Percentiles rank a stretch among this genome's conserved stretches.
Evolutionary conservation across 208 protist genomes (phyloP).

Genomic region (Trichomonas gallinae): DNA sequence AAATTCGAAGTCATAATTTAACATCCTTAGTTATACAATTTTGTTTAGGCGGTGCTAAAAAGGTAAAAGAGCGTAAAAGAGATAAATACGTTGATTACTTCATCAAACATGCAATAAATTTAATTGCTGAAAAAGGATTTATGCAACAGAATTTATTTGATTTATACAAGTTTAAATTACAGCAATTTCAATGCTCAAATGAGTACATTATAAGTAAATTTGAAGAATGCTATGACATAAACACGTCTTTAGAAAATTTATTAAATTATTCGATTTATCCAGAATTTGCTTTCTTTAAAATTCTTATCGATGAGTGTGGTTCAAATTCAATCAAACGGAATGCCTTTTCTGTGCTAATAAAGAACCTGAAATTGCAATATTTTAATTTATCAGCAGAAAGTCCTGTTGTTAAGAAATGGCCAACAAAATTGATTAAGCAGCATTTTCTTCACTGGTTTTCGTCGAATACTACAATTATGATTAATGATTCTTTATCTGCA

Average conservation of each 20-base stretch:
- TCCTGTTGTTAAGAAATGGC: neutral
- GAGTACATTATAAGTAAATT: neutral
- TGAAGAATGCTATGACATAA: neutral
- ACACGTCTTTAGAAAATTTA: neutral
- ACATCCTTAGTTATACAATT: neutral
- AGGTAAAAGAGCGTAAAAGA: neutral
- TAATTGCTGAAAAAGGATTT: neutral
- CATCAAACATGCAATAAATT: neutral
- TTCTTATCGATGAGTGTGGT: neutral
- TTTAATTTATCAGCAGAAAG: neutral
- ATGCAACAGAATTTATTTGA: neutral
- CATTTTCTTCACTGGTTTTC: neutral
- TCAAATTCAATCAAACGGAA: neutral
- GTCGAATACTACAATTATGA: neutral
- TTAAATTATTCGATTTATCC: neutral
- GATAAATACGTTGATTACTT: neutral
- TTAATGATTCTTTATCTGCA: neutral
- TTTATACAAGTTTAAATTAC: neutral
- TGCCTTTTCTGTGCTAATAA: neutral
- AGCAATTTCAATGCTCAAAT: neutral
- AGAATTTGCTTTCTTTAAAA: neutral
- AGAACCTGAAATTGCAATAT: neutral
- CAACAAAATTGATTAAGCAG: neutral
- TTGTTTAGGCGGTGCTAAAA: neutral
- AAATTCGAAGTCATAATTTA: neutral